These are phyloP conservation scores for Trichoderma sp. DNA, from an alignment of 2,329 filamentous ascomycete species.

Conservation along the genomic window DNA sequence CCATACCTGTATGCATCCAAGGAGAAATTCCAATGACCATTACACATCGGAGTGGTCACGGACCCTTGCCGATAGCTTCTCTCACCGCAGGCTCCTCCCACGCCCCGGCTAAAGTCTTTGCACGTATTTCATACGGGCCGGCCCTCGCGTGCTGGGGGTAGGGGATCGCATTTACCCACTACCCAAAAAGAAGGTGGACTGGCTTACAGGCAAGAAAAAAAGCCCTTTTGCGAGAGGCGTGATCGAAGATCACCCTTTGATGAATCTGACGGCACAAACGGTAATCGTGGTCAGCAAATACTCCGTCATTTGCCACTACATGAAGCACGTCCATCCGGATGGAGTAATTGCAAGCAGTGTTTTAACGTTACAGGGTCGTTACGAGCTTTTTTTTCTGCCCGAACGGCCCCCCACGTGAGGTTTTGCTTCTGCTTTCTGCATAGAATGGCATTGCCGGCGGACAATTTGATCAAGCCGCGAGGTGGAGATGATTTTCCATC, in stretches of 20 bases:
- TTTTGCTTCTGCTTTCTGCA: not conserved
- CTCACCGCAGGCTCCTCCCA: not conserved
- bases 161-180: slow-evolving; percentile 6
- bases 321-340: not conserved
- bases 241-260: slow-evolving; percentile 5
- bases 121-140: not conserved
- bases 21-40: not conserved
- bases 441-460: not conserved
- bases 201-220: not conserved
- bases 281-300: slow-evolving; percentile 7
- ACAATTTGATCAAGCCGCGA: not conserved
- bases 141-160: not conserved
- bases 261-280: not conserved
- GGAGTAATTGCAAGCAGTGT: not conserved
- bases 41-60: not conserved
- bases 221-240: not conserved
- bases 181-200: not conserved
- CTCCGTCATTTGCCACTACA: not conserved
- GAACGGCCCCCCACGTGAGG: not conserved
- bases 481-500: not conserved
- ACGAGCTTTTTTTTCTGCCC: not conserved
- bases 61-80: not conserved
- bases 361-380: not conserved
- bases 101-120: slow-evolving; percentile 2
- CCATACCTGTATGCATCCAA: not conserved